Conservation (phyloP, 352 stramenopile genomes). For the Pseudoperonospora humuli region DNA sequence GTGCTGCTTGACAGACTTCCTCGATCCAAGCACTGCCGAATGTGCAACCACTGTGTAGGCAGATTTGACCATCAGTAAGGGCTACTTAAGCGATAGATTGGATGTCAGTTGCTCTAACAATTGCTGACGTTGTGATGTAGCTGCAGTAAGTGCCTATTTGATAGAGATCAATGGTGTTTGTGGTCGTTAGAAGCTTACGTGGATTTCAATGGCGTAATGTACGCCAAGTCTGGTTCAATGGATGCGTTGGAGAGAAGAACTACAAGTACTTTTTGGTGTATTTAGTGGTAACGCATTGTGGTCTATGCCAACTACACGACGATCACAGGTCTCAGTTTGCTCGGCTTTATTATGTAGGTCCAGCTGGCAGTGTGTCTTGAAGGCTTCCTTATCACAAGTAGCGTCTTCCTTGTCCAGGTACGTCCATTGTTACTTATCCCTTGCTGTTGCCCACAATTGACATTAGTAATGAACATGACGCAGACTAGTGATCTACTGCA, state of each 20-base stretch:
- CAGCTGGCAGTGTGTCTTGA: slow-evolving; percentile 43
- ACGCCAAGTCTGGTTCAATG: slow-evolving; percentile 74
- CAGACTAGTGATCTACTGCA: slow-evolving; percentile 35
- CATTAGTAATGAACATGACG: neutral
- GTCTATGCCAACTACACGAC: neutral
- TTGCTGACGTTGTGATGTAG: slow-evolving; percentile 9
- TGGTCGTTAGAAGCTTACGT: neutral
- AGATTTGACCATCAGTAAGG: slow-evolving; percentile 89
- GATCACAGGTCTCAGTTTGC: neutral
- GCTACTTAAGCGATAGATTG: no score
- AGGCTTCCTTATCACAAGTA: slow-evolving; percentile 41
- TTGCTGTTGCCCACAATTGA: slow-evolving; percentile 2
- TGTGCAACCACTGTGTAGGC: slow-evolving; percentile 84
- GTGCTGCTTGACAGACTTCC: slow-evolving; percentile 55
- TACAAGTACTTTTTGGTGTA: slow-evolving; percentile 71
- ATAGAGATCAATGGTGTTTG: no score
- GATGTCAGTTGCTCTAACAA: slow-evolving; percentile 1
- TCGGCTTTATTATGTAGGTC: no score
- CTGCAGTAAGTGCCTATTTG: slow-evolving; percentile 32
- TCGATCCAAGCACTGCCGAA: slow-evolving; percentile 84
- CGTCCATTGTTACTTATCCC: neutral
- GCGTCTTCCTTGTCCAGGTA: slow-evolving; percentile 50
- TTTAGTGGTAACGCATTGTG: slow-evolving; percentile 26
- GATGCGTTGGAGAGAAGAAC: slow-evolving; percentile 75
- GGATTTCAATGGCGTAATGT: neutral